These are phyloP conservation scores for Ophiostoma novo-ulmi DNA, from an alignment of 2,329 filamentous ascomycete species.

Conservation along the genomic window DNA sequence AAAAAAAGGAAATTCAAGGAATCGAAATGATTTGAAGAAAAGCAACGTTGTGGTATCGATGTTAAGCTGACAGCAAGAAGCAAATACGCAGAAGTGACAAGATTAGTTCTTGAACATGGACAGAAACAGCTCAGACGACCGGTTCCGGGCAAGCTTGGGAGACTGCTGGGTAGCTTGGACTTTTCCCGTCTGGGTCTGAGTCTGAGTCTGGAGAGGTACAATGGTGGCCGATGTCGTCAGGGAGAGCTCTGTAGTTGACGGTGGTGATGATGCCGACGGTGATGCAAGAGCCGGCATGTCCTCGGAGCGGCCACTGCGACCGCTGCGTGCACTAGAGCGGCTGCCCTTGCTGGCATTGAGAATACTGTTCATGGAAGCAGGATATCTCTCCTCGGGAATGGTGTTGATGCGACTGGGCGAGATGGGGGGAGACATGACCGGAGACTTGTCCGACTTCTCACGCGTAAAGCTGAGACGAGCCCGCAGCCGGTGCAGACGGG, in stretches of 20 bases:
- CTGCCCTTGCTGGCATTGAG: not conserved
- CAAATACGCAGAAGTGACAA: not conserved
- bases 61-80: not conserved
- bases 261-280: constrained; percentile 1
- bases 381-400: not conserved
- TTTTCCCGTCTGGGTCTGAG: not conserved
- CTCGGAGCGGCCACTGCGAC: not conserved
- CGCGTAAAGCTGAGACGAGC: not conserved
- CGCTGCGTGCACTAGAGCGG: not conserved
- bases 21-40: not conserved
- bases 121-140: constrained; percentile 39
- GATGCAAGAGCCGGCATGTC: not conserved
- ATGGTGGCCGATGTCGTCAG: constrained; percentile 20
- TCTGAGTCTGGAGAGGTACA: not conserved
- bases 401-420: not conserved
- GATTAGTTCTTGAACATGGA: constrained; percentile 42
- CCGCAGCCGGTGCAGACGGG: not conserved
- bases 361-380: not conserved
- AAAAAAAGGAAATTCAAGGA: not conserved
- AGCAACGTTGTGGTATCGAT: not conserved
- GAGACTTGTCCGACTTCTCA: not conserved
- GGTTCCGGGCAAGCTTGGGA: constrained; percentile 25
- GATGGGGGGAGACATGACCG: not conserved
- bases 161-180: not conserved
- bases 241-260: constrained; percentile 24